These are phyloP conservation scores for Pyrenochaeta sp. DNA, from an alignment of 2,329 filamentous ascomycete species.

Conservation along the genomic window DNA sequence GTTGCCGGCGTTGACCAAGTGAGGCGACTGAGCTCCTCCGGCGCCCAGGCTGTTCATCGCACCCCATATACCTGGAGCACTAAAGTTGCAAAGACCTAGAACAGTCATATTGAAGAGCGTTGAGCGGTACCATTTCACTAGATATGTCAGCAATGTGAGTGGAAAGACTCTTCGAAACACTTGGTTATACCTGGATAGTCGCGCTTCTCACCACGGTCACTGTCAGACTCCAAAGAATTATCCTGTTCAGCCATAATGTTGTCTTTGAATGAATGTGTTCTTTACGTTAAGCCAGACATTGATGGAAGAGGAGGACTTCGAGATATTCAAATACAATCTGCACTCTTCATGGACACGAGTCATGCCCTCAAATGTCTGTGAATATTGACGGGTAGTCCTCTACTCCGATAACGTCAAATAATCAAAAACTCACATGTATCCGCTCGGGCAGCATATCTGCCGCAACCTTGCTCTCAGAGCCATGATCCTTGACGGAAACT, in stretches of 20 bases:
- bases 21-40: constrained; percentile 70
- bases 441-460: neutral
- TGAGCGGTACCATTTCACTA: constrained; percentile 74
- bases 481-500: neutral
- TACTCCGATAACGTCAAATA: neutral
- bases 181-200: constrained; percentile 33
- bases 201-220: constrained; percentile 26
- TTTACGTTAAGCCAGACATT: neutral
- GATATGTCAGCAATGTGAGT: constrained; percentile 1
- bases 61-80: constrained; percentile 75
- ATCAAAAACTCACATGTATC: neutral
- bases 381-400: neutral
- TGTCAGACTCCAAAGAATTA: constrained; percentile 26
- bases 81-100: constrained; percentile 74
- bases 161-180: neutral
- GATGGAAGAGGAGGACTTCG: neutral
- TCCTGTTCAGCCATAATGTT: constrained; percentile 23
- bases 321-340: neutral
- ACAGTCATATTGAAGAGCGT: constrained; percentile 78
- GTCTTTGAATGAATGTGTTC: neutral
- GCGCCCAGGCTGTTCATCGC: constrained; percentile 77
- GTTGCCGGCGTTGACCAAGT: constrained; percentile 75
- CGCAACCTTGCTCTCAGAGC: neutral
- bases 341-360: neutral
- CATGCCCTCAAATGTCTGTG: neutral